Evolutionary conservation across 106 monocot species (phyloP), one percentile per base, ranked within the genome.

Genomic region (Ottelia alismoides): DNA sequence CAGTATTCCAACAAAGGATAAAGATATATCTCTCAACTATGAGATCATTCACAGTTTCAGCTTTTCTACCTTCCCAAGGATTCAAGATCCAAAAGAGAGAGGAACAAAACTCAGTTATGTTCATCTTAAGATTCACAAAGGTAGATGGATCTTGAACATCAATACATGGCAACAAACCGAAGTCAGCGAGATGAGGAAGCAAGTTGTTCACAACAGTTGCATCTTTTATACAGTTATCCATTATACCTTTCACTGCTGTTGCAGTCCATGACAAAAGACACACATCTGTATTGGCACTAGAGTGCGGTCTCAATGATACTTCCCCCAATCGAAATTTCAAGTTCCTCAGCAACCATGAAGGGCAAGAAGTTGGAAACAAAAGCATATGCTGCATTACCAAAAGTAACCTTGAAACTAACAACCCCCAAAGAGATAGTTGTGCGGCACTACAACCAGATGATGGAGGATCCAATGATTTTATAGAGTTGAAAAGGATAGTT

Each of bases 21-120:
- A 85, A 96, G 23, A 89, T 28, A 43, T 96, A 96, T 54, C 96
- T 81, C 69, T 96, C 96, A 58, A 89, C 43, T 26, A 96, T 65
- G n/a, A 96, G 74, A 30, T 81, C 71, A 27, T 81, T 89, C 11
- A 67, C 60, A 7, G 66, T 55, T 65, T 89, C 81, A 62, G 78
- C 78, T 44, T 64, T 85, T 62, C 67, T 76, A 64, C 82, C 78
- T 54, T 21, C 68, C 96, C 89, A 96, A 45, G 72, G 74, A 60
- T 60, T 58, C 45, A 96, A 71, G 53, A 96, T 70, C 65, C 65
- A 58, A 31, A 79, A 76, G 44, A 85, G 66, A 6, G 48, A 53
- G 22, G 60, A 28, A 18, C 60, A 59, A 56, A 89, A 26, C 11
- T 85, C 71, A 61, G 14, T 45, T n/a, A 47, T 74, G 31, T 72